These are phyloP conservation scores for Rhizophagus clarus DNA, from an alignment of 192 early-diverging fungal species.

Conservation along the genomic window DNA sequence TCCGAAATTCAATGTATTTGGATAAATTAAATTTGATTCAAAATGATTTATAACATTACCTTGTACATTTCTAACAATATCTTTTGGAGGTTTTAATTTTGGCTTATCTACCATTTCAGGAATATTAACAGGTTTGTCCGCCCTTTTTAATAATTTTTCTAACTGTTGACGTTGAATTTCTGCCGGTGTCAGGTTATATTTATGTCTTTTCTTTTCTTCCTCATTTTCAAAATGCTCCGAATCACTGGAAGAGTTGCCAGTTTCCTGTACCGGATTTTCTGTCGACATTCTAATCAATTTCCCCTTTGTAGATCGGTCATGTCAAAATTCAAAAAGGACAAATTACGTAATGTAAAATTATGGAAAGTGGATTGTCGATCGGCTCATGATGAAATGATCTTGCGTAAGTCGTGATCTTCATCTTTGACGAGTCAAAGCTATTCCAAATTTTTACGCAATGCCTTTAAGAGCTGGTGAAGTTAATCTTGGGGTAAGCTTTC, in stretches of 20 bases:
- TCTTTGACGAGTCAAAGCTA: too few species aligned
- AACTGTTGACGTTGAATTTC: constrained; percentile 64
- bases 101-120: constrained; percentile 67
- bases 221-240: not conserved
- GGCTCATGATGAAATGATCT: too few species aligned
- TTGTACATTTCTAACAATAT: constrained; percentile 88
- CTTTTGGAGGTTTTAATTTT: constrained; percentile 68
- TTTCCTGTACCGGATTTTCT: not conserved
- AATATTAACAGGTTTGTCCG: constrained; percentile 81
- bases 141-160: constrained; percentile 72
- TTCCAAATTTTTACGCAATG: not conserved
- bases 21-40: not conserved
- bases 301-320: too few species aligned
- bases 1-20: not conserved
- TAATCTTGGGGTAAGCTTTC: constrained; percentile 83
- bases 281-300: not conserved
- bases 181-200: constrained; percentile 48
- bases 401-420: too few species aligned
- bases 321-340: too few species aligned
- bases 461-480: constrained; percentile 90
- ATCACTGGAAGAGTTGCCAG: not conserved
- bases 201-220: not conserved
- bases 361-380: too few species aligned
- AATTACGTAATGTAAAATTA: too few species aligned
- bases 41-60: constrained; percentile 41